These are phyloP conservation scores for Melaleuca alternifolia DNA, from an alignment of 345 rosid genomes.

Conservation along the genomic window DNA sequence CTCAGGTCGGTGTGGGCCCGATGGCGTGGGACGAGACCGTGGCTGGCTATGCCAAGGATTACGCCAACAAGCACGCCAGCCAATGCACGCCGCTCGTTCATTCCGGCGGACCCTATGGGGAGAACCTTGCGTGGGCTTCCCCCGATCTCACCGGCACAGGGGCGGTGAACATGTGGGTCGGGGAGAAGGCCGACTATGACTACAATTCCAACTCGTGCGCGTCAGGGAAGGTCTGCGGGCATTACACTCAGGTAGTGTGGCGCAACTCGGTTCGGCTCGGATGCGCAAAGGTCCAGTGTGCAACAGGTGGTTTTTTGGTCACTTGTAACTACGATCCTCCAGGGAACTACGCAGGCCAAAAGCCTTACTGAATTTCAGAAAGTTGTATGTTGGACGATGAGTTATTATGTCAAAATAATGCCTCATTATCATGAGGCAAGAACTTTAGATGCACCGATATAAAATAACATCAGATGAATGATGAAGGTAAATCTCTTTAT, in stretches of 20 bases:
- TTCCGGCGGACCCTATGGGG: not conserved
- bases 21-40: constrained; percentile 26
- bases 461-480: not conserved
- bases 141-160: not conserved
- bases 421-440: not conserved
- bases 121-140: not conserved
- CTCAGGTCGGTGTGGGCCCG: constrained; percentile 8
- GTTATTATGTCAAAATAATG: not conserved
- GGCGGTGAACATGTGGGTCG: not conserved
- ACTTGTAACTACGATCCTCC: constrained; percentile 20
- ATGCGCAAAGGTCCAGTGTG: constrained; percentile 1
- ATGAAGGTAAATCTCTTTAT: not conserved
- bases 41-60: constrained; percentile 22
- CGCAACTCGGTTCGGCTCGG: constrained; percentile 1
- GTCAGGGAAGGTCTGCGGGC: not conserved
- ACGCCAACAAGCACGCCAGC: constrained; percentile 6
- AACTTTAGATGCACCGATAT: not conserved
- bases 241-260: constrained; percentile 14
- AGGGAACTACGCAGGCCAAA: not conserved
- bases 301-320: constrained; percentile 1
- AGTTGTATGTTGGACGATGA: not conserved
- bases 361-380: not conserved
- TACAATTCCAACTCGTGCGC: constrained; percentile 1
- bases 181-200: constrained; percentile 1
- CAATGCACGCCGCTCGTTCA: constrained; percentile 16